Conservation (phyloP, 495 filamentous ascomycete genomes). For the Melanomma pulvis-pyrius region DNA sequence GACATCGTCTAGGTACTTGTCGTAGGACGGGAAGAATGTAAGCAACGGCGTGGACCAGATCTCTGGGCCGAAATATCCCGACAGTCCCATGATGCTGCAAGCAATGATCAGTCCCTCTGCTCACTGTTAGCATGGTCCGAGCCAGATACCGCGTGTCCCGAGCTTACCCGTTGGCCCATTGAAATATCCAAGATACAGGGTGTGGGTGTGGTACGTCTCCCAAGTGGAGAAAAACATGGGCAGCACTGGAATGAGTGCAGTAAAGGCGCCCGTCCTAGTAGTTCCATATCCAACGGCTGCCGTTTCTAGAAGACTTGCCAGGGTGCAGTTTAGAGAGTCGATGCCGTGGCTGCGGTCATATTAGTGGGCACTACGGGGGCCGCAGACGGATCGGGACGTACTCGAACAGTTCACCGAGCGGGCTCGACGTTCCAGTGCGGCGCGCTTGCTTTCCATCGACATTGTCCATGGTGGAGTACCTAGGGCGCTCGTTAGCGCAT, state of each 20-base stretch:
- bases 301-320: conserved; percentile 84
- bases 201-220: conserved; percentile 99
- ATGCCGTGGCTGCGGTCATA: conserved; percentile 74
- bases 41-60: conserved; percentile 79
- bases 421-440: conserved; percentile 91
- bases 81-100: conserved; percentile 79
- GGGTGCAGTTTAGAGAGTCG: conserved; percentile 94
- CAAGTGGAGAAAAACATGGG: conserved; percentile 99
- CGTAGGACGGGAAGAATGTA: conserved; percentile 28
- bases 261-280: conserved; percentile 81
- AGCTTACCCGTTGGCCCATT: conserved; percentile 79
- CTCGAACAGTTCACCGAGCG: conserved; percentile 95
- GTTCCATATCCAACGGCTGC: conserved; percentile 89
- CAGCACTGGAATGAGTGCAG: conserved; percentile 84
- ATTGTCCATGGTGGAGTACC: conserved; percentile 98
- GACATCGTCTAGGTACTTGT: conserved; percentile 25
- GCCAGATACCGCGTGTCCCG: not conserved
- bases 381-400: conserved; percentile 43
- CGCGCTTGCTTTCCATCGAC: conserved; percentile 97
- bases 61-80: conserved; percentile 82
- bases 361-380: conserved; percentile 42
- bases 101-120: conserved; percentile 89
- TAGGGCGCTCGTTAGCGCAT: conserved; percentile 34
- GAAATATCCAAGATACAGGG: conserved; percentile 93
- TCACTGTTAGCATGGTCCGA: not conserved